Evolutionary conservation across 2,329 filamentous ascomycete genomes (phyloP).

Genomic region (Aspergillus luchuensis): DNA sequence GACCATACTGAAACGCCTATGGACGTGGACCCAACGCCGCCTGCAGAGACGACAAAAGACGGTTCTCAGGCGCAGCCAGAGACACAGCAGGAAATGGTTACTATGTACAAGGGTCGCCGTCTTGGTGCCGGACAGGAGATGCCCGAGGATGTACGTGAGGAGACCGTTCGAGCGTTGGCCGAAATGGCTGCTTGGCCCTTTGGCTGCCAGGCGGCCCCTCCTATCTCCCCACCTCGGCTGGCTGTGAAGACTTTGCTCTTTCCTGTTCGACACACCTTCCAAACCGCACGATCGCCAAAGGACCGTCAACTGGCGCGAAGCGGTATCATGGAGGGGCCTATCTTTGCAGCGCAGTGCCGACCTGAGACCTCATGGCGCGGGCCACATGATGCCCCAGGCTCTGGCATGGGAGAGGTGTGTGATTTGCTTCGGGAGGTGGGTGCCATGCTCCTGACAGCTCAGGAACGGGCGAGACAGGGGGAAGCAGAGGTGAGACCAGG

Average conservation of each 20-base stretch:
- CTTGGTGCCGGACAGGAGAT: slow-evolving; percentile 60
- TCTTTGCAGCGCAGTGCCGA: slow-evolving; percentile 58
- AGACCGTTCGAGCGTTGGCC: slow-evolving; percentile 58
- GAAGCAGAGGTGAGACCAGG: slow-evolving; percentile 52
- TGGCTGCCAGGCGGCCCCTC: slow-evolving; percentile 53
- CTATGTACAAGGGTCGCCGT: slow-evolving; percentile 59
- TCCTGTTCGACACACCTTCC: slow-evolving; percentile 58
- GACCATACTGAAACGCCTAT: slow-evolving; percentile 23
- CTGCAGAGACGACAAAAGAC: neutral
- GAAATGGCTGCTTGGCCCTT: slow-evolving; percentile 62
- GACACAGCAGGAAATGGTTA: slow-evolving; percentile 21
- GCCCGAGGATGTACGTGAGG: slow-evolving; percentile 60
- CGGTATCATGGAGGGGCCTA: slow-evolving; percentile 60
- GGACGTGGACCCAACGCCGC: slow-evolving; percentile 26
- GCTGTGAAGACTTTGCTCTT: slow-evolving; percentile 54
- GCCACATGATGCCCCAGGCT: slow-evolving; percentile 28
- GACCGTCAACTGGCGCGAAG: slow-evolving; percentile 56
- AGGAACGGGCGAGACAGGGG: slow-evolving; percentile 62
- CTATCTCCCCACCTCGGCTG: slow-evolving; percentile 52
- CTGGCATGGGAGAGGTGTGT: slow-evolving; percentile 45
- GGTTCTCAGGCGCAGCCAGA: neutral
- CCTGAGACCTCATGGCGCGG: slow-evolving; percentile 57
- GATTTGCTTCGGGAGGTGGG: slow-evolving; percentile 62
- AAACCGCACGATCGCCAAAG: slow-evolving; percentile 55
- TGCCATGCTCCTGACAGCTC: slow-evolving; percentile 59